Percentiles rank a stretch among this genome's conserved stretches.
phyloP scores from a whole-genome alignment of 495 filamentous ascomycete species.

The Neurospora terricola region DNA sequence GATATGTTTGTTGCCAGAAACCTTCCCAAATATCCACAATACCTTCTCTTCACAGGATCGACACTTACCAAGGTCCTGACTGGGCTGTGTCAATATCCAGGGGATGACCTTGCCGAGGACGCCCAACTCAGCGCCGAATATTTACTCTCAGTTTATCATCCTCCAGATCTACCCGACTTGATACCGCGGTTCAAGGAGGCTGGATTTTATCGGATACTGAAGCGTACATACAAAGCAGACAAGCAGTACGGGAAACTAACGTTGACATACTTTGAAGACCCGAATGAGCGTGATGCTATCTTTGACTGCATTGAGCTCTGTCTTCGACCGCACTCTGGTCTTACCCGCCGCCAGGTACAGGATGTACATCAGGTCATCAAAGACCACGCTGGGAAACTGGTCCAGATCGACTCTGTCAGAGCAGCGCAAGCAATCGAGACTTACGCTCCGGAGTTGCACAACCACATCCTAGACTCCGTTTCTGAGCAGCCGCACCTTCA shows the following conservation, averaged over 20 bases:
- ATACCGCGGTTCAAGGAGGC: slow-evolving; percentile 72
- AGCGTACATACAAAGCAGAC: slow-evolving; percentile 74
- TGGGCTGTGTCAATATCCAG: slow-evolving; percentile 77
- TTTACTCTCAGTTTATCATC: slow-evolving; percentile 84
- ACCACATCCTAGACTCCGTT: slow-evolving; percentile 54
- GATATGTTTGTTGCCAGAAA: slow-evolving; percentile 98
- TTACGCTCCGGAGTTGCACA: slow-evolving; percentile 62
- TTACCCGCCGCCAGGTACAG: slow-evolving; percentile 63
- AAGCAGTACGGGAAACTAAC: slow-evolving; percentile 72
- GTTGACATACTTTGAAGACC: slow-evolving; percentile 77
- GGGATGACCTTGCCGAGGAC: slow-evolving; percentile 74
- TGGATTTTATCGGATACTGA: slow-evolving; percentile 85
- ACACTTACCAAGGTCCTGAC: slow-evolving; percentile 71
- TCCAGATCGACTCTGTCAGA: slow-evolving; percentile 54
- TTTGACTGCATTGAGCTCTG: slow-evolving; percentile 79
- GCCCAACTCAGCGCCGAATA: slow-evolving; percentile 95
- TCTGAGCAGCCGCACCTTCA: slow-evolving; percentile 53
- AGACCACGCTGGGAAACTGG: slow-evolving; percentile 55
- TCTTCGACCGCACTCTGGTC: slow-evolving; percentile 56
- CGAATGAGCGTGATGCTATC: slow-evolving; percentile 56
- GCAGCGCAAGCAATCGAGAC: slow-evolving; percentile 61
- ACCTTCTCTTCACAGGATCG: slow-evolving; percentile 80
- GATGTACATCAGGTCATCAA: slow-evolving; percentile 67
- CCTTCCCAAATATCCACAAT: slow-evolving; percentile 91
- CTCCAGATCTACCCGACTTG: slow-evolving; percentile 64